phyloP scores from a whole-genome alignment of 805 yeast species.

The Blastobotrys peoriensis region DNA sequence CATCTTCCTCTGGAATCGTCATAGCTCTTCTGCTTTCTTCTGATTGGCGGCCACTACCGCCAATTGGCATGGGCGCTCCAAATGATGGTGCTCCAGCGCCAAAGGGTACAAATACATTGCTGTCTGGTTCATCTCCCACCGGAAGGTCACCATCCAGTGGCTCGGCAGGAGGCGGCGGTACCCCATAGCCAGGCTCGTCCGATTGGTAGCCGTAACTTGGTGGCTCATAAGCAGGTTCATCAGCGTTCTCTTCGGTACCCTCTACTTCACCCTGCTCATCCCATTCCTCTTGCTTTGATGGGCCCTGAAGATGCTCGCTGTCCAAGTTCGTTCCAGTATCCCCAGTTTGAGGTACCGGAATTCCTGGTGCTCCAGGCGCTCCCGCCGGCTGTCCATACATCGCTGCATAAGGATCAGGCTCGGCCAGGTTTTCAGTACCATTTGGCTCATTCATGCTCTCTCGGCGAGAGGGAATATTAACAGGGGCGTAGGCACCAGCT shows the following conservation, averaged over 20 bases:
- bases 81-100: conserved; percentile 6
- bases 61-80: conserved; percentile 10
- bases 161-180: conserved; percentile 12
- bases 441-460: background rate
- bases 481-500: background rate
- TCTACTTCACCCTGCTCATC: conserved; percentile 21
- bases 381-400: conserved; percentile 12
- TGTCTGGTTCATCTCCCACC: background rate
- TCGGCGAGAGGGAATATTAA: background rate
- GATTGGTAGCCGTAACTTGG: conserved; percentile 18
- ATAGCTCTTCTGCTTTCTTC: conserved; percentile 7
- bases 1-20: conserved; percentile 8
- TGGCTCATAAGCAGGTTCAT: conserved; percentile 16
- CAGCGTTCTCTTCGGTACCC: conserved; percentile 21
- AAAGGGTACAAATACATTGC: conserved; percentile 9
- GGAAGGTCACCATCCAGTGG: conserved; percentile 8
- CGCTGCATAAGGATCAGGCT: conserved; percentile 17
- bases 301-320: too few species aligned
- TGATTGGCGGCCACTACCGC: conserved; percentile 6
- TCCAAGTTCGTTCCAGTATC: background rate
- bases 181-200: conserved; percentile 12
- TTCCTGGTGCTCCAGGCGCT: conserved; percentile 3
- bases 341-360: background rate
- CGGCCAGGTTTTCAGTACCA: background rate
- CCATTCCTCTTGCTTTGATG: too few species aligned